A percentile compares a stretch with the other conserved stretches of the same genome.
Conservation (phyloP, 2,329 filamentous ascomycete genomes). For the Pseudogymnoascus pannorum region DNA sequence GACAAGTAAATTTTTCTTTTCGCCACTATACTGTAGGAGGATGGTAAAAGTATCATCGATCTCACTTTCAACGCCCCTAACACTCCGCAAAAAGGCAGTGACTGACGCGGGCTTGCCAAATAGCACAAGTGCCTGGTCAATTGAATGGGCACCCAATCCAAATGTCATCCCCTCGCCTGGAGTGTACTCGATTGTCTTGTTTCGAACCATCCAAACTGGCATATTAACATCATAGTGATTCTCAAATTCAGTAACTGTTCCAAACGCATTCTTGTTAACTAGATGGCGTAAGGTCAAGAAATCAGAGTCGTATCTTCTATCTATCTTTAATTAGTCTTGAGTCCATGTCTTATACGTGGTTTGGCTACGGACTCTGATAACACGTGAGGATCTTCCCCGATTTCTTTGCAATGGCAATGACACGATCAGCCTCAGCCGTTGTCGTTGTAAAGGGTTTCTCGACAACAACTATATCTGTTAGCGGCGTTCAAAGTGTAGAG, state of each 20-base stretch:
- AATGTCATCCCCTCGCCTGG: constrained; percentile 37
- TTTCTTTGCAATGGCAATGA: constrained; percentile 28
- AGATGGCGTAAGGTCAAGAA: constrained; percentile 30
- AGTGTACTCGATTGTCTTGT: constrained; percentile 28
- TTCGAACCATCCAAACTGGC: constrained; percentile 32
- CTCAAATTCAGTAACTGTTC: constrained; percentile 28
- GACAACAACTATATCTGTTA: constrained; percentile 27
- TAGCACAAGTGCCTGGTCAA: constrained; percentile 32
- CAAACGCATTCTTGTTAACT: constrained; percentile 21
- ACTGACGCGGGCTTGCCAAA: constrained; percentile 30
- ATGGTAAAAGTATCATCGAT: constrained; percentile 32
- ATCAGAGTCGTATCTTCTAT: constrained; percentile 33
- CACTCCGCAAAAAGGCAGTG: constrained; percentile 25
- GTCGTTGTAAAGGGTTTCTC: constrained; percentile 33
- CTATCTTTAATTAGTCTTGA: constrained; percentile 14
- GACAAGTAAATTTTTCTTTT: constrained; percentile 27
- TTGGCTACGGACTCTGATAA: constrained; percentile 30
- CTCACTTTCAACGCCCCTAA: constrained; percentile 23
- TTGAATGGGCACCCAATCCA: constrained; percentile 35
- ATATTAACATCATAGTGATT: constrained; percentile 34
- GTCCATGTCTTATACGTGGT: not conserved
- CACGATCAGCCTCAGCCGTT: constrained; percentile 27
- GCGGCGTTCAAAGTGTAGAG: not conserved
- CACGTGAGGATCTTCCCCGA: constrained; percentile 29
- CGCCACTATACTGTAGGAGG: constrained; percentile 30